A percentile compares a stretch with the other conserved stretches of the same genome.
phyloP scores from a whole-genome alignment of 805 yeast genomes.

The Kuraishia cidri region DNA sequence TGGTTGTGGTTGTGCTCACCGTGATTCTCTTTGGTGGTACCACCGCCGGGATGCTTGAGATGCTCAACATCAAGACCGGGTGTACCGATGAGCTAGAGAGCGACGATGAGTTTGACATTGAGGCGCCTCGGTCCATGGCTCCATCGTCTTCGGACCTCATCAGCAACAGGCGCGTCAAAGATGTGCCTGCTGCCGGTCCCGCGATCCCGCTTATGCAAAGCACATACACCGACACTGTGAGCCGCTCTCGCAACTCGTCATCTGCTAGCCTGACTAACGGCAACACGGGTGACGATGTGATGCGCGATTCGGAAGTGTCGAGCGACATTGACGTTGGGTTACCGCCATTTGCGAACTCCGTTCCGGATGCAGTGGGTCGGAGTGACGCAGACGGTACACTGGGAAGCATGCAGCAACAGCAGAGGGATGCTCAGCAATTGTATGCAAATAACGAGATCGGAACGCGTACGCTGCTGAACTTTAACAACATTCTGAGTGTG shows the following conservation, averaged over 20 bases:
- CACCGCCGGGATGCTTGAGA: slow-evolving; percentile 96
- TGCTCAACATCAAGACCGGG: slow-evolving; percentile 87
- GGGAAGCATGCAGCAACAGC: too few species aligned
- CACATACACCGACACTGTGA: slow-evolving; percentile 5
- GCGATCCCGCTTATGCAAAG: slow-evolving; percentile 9
- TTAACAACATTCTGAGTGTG: slow-evolving; percentile 20
- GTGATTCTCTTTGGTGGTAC: slow-evolving; percentile 98
- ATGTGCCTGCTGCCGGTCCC: background rate
- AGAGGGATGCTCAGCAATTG: background rate
- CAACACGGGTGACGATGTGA: slow-evolving; percentile 12
- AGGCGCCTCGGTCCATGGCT: slow-evolving; percentile 36
- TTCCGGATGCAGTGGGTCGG: background rate
- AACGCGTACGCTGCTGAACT: slow-evolving; percentile 7
- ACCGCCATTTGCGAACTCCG: background rate
- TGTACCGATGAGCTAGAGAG: slow-evolving; percentile 74
- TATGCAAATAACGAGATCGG: background rate
- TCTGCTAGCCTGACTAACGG: slow-evolving; percentile 4
- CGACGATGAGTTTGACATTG: slow-evolving; percentile 95
- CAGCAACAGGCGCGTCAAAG: slow-evolving; percentile 1
- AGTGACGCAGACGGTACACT: too few species aligned
- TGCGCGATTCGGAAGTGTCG: slow-evolving; percentile 11
- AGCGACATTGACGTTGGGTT: slow-evolving; percentile 23
- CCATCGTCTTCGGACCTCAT: background rate
- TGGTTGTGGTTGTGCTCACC: slow-evolving; percentile 93
- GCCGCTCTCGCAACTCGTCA: slow-evolving; percentile 21